phyloP scores from a whole-genome alignment of 805 yeast species.

The Ogataea haglerorum region DNA sequence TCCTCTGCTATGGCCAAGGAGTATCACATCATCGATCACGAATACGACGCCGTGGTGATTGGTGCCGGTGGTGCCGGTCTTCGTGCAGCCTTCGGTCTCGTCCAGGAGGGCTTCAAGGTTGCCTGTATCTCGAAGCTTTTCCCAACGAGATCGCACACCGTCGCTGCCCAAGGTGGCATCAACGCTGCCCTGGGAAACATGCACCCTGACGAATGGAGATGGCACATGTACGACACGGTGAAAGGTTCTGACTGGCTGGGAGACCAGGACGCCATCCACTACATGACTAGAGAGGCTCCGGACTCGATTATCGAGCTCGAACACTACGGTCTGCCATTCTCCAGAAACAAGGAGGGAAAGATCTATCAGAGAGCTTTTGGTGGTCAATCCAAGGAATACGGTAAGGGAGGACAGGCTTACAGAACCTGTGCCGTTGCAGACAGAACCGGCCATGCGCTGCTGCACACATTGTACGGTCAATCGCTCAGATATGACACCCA shows the following conservation, averaged over 20 bases:
- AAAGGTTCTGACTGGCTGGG: constrained; percentile 99
- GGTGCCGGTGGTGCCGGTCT: constrained; percentile 99
- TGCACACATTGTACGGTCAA: constrained; percentile 95
- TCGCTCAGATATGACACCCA: constrained; percentile 95
- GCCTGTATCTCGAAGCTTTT: constrained; percentile 96
- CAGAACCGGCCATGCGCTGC: constrained; percentile 96
- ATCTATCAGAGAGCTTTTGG: constrained; percentile 99
- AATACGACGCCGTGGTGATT: constrained; percentile 94
- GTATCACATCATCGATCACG: constrained; percentile 94
- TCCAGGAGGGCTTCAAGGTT: constrained; percentile 94
- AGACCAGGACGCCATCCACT: constrained; percentile 98
- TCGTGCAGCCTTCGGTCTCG: constrained; percentile 97
- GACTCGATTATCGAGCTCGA: constrained; percentile 92
- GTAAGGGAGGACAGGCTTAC: constrained; percentile 99
- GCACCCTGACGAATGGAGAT: constrained; percentile 98
- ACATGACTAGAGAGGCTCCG: constrained; percentile 98
- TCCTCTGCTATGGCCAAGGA: constrained; percentile 57
- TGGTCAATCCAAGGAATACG: constrained; percentile 92
- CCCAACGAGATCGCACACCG: constrained; percentile 98
- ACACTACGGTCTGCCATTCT: constrained; percentile 97
- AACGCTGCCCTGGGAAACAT: constrained; percentile 98
- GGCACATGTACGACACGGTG: constrained; percentile 99
- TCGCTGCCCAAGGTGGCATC: constrained; percentile 99
- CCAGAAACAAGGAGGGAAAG: constrained; percentile 94
- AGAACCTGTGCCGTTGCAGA: constrained; percentile 99